Evolutionary conservation across 345 rosid genomes (phyloP), one percentile per base, ranked within the genome.

Genomic region (Citrus glauca): DNA sequence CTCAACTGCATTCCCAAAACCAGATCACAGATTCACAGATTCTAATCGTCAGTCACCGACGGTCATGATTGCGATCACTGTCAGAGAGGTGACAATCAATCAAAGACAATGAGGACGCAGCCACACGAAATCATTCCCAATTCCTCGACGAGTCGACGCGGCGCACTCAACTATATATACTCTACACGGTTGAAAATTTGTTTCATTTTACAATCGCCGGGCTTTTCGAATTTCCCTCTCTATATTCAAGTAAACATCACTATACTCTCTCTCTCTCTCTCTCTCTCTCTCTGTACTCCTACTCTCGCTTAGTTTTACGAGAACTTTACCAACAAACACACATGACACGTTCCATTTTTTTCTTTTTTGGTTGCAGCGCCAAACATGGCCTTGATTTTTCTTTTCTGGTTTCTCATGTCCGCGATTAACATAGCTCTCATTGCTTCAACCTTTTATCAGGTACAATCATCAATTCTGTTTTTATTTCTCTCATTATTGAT

Each of bases 381-480:
- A 45, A 33, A 48, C 78, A 50, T 75, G 61, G 78, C 70, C 70
- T 75, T 69, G 78, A 66, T 56, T 75, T 35, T 64, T 22, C 70
- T 75, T 22, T 75, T 91, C 69, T 88, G 95, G 92, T 37, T 95
- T 77, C 71, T 88, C 75, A 90, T 85, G 75, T 86, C 89, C 75
- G 74, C 88, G 80, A 38, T 85, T 72, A 87, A 85, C 86, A 72
- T 92, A 60, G 90, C 91, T 60, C 94, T 95, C 76, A 79, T 92
- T 79, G 92, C 90, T 45, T 85, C 91, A 75, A 81, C 86, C 87
- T 90, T 92, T 74, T 87, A 90, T 77, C 90, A 89, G 92, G 99
- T 93, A 77, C 24, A 72, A 8, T 25, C 5, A 48, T 45, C 50
- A 45, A 13, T 45, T 45, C 16, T 45, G 50, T 45, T 45, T 45